Evolutionary conservation across 768 basidiomycete species (phyloP), one percentile per base, ranked within the genome.

Genomic region (Mrakia blollopis): DNA sequence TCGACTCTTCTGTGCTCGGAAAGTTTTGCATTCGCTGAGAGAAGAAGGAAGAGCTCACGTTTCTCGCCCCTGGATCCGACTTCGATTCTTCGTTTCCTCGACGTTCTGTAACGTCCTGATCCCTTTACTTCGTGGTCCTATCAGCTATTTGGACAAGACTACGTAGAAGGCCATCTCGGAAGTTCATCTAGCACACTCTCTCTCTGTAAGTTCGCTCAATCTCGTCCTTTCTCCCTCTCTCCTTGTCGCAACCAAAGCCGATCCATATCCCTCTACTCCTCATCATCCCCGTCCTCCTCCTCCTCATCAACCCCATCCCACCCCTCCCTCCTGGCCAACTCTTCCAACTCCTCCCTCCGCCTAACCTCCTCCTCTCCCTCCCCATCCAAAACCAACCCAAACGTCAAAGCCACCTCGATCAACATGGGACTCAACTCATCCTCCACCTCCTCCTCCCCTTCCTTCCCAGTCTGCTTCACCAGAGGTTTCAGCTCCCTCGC

Each of bases 351-450:
- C 37, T 39, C 65, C 37, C 65, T 68, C 65, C 65, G 44, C 14
- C 1, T 41, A 6, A 68, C 65, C 8, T 44, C 65, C 65, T 37
- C 65, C 35, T 68, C 65, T 9, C 10, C 37, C 39, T 68, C 65
- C 65, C 65, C 65, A n/a, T 37, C 65, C 35, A 68, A 68, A 32
- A 68, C 65, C 65, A 68, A 25, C 39, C 35, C 65, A 13, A 68
- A 41, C 37, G 65, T 68, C 65, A 68, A 68, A 16, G 65, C 65
- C 9, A 25, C 25, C 65, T 68, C 65, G 0, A 68, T 25, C 39
- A 68, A 8, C 65, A 68, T 68, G 18, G 65, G 65, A n/a, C 65
- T 68, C 37, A 68, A n/a, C 37, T 68, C 65, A 41, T 68, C 37
- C 65, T 68, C 65, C 25, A 25, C 65, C 25, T 68, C 65, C 23